phyloP scores from a whole-genome alignment of 202 grass and related monocot species.

The Schoenoplectus triqueter region DNA sequence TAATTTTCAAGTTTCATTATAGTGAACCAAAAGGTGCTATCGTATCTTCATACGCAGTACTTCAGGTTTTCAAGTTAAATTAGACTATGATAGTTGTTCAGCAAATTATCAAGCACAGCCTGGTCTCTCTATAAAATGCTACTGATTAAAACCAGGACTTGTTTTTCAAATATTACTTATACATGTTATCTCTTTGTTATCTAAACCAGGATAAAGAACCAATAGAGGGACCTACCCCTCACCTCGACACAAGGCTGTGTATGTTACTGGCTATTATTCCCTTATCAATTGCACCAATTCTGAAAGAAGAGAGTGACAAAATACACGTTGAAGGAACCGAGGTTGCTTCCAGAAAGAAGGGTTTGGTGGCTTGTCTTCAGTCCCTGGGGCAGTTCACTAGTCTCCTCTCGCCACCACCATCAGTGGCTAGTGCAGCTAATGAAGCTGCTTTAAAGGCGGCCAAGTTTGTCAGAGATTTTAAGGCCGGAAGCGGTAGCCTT shows the following conservation, averaged over 20 bases:
- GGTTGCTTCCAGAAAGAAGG: conserved; percentile 62
- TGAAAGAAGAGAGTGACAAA: conserved; percentile 77
- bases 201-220: conserved; percentile 78
- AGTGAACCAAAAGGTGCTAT: conserved; percentile 17
- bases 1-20: neutral
- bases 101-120: neutral
- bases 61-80: conserved; percentile 12
- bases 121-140: conserved; percentile 26
- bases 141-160: neutral
- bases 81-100: neutral
- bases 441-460: conserved; percentile 85
- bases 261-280: conserved; percentile 86
- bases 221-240: conserved; percentile 82
- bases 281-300: conserved; percentile 63
- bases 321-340: conserved; percentile 53
- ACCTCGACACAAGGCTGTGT: conserved; percentile 85
- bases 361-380: conserved; percentile 84
- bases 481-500: conserved; percentile 51
- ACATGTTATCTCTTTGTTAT: conserved; percentile 34
- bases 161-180: conserved; percentile 1
- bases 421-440: conserved; percentile 75
- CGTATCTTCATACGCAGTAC: neutral
- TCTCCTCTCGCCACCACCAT: conserved; percentile 82
- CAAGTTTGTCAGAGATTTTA: conserved; percentile 63
- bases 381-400: conserved; percentile 77